Evolutionary conservation across 2,329 filamentous ascomycete genomes (phyloP), one percentile per base, ranked within the genome.

Genomic region (Fusarium neocosmosporiellum): DNA sequence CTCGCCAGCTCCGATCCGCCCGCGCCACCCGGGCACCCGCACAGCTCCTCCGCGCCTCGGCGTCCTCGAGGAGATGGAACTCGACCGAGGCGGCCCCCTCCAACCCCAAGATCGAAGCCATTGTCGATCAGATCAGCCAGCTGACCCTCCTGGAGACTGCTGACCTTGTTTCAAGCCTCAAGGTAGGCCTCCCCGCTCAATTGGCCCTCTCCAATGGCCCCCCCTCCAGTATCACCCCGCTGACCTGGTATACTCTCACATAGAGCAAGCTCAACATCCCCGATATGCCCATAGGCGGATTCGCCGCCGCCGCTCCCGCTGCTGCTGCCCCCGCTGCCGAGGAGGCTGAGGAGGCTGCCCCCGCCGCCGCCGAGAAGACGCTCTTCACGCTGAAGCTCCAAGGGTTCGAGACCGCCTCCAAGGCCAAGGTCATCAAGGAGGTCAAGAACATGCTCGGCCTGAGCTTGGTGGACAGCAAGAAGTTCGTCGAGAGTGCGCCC

Each of bases 371-470:
- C 84, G 98, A 98, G 90, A 98, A 92, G 92, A 96, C 96, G 5
- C 90, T 99, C 71, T 99, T 99, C 89, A 98, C 93, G 83, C 85
- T 99, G 75, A 98, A 98, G 88, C 91, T 99, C 72, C 89, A 94
- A 84, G 93, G 92, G 37, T 97, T 98, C 82, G 97, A 99, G 61
- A 88, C 95, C 31, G 88, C 86, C 59, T 87, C 96, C 74, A 99
- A 99, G 89, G 95, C 97, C 79, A 99, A 99, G 93, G 88, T 99
- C 79, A 99, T 99, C 89, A 99, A 99, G 90, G 96, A 99, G 88
- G 90, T 99, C 87, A 99, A 99, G 91, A 92, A 91, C 80, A 89
- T 99, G 90, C 88, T 99, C 69, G 96, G 96, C 48, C 86, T 99
- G 81, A 97, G 94, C 83, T 89, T 99, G 87, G 97, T 99, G 77